These are phyloP conservation scores for Corylus avellana DNA, from an alignment of 306 rosid species.

Conservation along the genomic window DNA sequence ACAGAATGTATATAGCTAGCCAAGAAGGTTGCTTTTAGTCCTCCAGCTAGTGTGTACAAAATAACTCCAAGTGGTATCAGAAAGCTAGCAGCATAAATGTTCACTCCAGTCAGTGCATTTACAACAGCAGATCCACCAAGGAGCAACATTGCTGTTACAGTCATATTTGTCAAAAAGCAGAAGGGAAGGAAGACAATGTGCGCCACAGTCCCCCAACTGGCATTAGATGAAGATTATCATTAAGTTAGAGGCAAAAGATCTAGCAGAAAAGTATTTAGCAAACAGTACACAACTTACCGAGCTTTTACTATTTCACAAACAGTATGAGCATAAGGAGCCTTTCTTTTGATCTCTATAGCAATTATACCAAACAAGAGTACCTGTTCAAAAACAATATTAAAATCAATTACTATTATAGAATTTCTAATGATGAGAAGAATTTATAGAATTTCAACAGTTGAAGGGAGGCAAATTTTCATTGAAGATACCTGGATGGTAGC, in stretches of 20 bases:
- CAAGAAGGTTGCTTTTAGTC: conserved; percentile 93
- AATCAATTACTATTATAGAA: not conserved
- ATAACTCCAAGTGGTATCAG: conserved; percentile 93
- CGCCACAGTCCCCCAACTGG: conserved; percentile 89
- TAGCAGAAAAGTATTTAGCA: not conserved
- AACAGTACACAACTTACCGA: conserved; percentile 52
- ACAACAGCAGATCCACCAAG: conserved; percentile 98
- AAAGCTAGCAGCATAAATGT: conserved; percentile 93
- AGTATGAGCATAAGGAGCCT: conserved; percentile 94
- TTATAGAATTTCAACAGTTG: not conserved
- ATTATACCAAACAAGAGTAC: conserved; percentile 86
- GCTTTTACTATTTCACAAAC: conserved; percentile 94
- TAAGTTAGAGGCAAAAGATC: conserved; percentile 10
- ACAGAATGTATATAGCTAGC: conserved; percentile 97
- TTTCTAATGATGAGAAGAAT: conserved; percentile 1
- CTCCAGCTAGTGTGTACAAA: conserved; percentile 89
- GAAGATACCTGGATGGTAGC: conserved; percentile 84
- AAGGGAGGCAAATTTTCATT: conserved; percentile 2
- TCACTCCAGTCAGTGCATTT: conserved; percentile 88
- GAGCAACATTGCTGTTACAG: conserved; percentile 91
- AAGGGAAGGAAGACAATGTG: conserved; percentile 81
- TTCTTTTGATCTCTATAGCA: conserved; percentile 97
- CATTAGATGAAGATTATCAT: conserved; percentile 23
- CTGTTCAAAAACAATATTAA: conserved; percentile 35
- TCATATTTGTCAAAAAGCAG: conserved; percentile 86